Base-by-base conservation (phyloP, 2,329 filamentous ascomycete species). In the Coniochaeta pulveracea region DNA sequence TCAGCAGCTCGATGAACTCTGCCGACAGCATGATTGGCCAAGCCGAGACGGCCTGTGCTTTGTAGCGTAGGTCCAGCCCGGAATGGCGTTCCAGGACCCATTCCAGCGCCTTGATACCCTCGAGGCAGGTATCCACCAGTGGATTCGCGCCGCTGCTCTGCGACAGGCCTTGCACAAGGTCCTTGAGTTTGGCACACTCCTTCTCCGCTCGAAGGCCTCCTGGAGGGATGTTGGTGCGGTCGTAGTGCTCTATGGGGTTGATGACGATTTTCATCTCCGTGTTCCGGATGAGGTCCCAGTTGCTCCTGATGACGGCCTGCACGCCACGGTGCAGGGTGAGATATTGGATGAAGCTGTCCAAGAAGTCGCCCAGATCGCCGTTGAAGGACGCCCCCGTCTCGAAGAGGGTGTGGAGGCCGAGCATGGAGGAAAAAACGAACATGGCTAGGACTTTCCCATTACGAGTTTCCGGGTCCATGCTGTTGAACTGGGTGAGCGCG, bases 371-470 rank as follows among this genome's bases (percentile, higher is more conserved):
- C 2, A 55, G 39, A 2, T 43, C 39, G 5, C 42, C 38, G 1
- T 37, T 15, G 2, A 47, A 44, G 23, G 40, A 41, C 3, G 43
- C 39, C n/a, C 58, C 38, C 3, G 51, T 49, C 32, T 56, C 54
- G 11, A 49, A 48, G 10, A 57, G 46, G 16, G 55, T 32, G 26
- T 59, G 56, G 22, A 51, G 48, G 14, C 52, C 53, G 2, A 58
- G 43, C 2, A 50, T 35, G 2, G 48, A 45, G 2, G 55, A 49
- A 38, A 57, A 60, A 18, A 58, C 46, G 6, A 57, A 37, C 9
- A 52, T 37, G 10, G 52, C 35, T 0, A 52, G 46, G 37, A 53
- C 57, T 34, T 52, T 58, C 3, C 40, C 36, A 11, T 43, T 34
- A 34, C 47, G 36, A 10, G 54, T 38, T 11, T 39, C 37, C 8